Percentiles rank a stretch among this genome's conserved stretches.
Evolutionary conservation across 2,329 filamentous ascomycete species (phyloP).

Genomic region (Penicillium sp.): DNA sequence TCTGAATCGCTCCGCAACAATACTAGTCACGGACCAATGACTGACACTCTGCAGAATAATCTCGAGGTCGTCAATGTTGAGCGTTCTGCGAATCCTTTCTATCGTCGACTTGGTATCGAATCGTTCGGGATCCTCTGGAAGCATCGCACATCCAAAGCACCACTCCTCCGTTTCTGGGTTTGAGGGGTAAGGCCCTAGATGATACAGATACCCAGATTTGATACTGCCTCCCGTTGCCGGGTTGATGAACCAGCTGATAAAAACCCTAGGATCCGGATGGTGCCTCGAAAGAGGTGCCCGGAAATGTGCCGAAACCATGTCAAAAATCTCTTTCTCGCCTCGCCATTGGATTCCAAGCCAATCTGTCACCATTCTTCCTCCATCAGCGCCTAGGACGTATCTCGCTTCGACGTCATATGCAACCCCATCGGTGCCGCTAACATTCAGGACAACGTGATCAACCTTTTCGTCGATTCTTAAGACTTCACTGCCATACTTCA

Average conservation of each 20-base stretch:
- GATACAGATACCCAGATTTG: slow-evolving; percentile 36
- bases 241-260: slow-evolving; percentile 40
- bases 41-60: slow-evolving; percentile 32
- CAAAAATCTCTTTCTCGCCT: slow-evolving; percentile 33
- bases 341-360: slow-evolving; percentile 30
- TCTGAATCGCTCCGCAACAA: slow-evolving; percentile 29
- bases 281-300: slow-evolving; percentile 35
- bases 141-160: slow-evolving; percentile 31
- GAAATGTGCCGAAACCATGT: slow-evolving; percentile 21
- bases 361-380: slow-evolving; percentile 31
- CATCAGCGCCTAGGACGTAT: slow-evolving; percentile 37
- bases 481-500: slow-evolving; percentile 32
- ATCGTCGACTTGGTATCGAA: slow-evolving; percentile 27
- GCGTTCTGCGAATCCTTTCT: slow-evolving; percentile 24
- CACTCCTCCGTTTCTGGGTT: slow-evolving; percentile 32
- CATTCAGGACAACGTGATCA: not conserved
- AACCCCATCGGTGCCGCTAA: not conserved
- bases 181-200: slow-evolving; percentile 34
- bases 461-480: not conserved
- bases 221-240: slow-evolving; percentile 36
- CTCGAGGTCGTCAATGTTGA: slow-evolving; percentile 31
- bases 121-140: slow-evolving; percentile 22
- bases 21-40: slow-evolving; percentile 34
- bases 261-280: slow-evolving; percentile 32
- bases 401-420: slow-evolving; percentile 18